phyloP scores from a whole-genome alignment of 1,139 yeast genomes.

The Sugiyamaella neomexicana region DNA sequence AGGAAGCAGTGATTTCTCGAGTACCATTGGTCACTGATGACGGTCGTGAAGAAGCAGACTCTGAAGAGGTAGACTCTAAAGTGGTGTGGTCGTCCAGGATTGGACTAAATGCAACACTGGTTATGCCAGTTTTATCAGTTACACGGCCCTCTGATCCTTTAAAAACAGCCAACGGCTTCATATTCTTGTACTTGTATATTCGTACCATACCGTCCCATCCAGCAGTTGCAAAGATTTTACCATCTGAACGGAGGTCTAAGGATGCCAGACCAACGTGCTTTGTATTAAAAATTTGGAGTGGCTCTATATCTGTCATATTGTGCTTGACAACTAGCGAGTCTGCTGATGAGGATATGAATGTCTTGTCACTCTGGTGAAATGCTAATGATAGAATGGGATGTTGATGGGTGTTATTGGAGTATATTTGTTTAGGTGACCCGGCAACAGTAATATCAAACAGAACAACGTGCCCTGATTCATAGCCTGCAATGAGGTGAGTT shows the following conservation, averaged over 20 bases:
- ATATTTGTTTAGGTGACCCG: slow-evolving; percentile 21
- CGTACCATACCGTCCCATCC: slow-evolving; percentile 47
- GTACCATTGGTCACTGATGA: background rate
- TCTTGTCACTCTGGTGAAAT: slow-evolving; percentile 20
- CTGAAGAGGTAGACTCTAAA: background rate
- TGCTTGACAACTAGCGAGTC: slow-evolving; percentile 38
- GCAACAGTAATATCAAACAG: slow-evolving; percentile 27
- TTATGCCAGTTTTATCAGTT: slow-evolving; percentile 28
- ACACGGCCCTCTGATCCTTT: slow-evolving; percentile 31
- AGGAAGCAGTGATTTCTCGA: slow-evolving; percentile 1
- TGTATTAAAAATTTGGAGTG: slow-evolving; percentile 23
- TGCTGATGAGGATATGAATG: slow-evolving; percentile 39
- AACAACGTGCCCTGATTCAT: slow-evolving; percentile 43
- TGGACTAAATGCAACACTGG: slow-evolving; percentile 33
- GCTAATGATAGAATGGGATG: slow-evolving; percentile 42
- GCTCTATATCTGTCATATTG: background rate
- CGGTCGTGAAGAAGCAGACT: background rate
- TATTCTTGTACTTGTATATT: slow-evolving; percentile 30
- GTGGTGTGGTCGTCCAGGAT: background rate
- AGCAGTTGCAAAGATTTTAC: slow-evolving; percentile 37
- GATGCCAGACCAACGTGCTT: slow-evolving; percentile 38
- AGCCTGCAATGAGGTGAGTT: slow-evolving; percentile 39
- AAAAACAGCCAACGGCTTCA: slow-evolving; percentile 37
- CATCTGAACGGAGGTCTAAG: slow-evolving; percentile 36
- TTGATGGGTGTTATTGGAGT: slow-evolving; percentile 32